Evolutionary conservation across 2,329 filamentous ascomycete genomes (phyloP).

Genomic region (Thelonectria olida): DNA sequence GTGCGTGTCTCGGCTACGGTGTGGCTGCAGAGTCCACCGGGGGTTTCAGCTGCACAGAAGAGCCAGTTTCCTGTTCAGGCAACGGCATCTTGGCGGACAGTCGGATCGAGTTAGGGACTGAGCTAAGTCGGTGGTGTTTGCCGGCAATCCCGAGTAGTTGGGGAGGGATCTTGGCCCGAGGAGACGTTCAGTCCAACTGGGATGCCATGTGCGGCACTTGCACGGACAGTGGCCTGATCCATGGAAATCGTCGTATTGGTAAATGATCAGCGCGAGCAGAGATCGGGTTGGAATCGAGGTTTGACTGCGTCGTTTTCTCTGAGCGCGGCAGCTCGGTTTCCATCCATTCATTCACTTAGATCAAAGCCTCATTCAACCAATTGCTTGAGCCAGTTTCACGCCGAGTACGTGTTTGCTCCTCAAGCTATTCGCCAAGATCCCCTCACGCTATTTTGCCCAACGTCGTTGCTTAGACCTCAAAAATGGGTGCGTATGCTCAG

Average conservation of each 20-base stretch:
- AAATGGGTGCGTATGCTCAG: neutral
- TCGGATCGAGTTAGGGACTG: neutral
- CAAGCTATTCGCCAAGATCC: neutral
- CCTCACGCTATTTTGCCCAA: too few relatives aligned
- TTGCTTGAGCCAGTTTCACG: neutral
- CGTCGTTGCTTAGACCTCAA: too few relatives aligned
- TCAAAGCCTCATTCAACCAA: neutral
- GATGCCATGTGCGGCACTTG: neutral
- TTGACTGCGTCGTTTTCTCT: too few relatives aligned
- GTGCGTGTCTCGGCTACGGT: neutral
- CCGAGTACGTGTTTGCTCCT: neutral
- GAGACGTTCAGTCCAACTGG: neutral
- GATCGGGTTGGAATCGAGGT: too few relatives aligned
- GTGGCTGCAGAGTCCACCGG: neutral
- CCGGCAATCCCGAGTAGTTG: neutral
- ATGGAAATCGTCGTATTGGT: neutral
- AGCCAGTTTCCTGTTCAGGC: neutral
- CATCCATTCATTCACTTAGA: neutral
- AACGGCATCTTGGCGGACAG: neutral
- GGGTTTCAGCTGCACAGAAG: neutral
- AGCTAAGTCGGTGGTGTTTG: neutral
- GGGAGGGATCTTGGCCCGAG: too few relatives aligned
- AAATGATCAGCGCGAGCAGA: neutral
- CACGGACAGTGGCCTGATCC: too few relatives aligned
- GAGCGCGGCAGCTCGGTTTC: too few relatives aligned